phyloP scores from a whole-genome alignment of 208 protist genomes.

The Leptomonas pyrrhocoris region DNA sequence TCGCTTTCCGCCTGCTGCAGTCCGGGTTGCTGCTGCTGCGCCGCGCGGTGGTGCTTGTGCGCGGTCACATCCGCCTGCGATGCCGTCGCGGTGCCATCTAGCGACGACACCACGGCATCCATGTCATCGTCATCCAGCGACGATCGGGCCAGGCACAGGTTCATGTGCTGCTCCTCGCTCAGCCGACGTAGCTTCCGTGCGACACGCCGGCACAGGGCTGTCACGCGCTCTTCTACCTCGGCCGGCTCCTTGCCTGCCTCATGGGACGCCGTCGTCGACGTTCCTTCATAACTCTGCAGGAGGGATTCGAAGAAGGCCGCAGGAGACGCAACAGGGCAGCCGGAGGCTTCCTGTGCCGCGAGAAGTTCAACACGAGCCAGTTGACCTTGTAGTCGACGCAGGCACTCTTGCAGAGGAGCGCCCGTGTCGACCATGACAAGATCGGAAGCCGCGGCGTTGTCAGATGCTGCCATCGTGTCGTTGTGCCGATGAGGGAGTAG shows the following conservation, averaged over 20 bases:
- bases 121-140: slow-evolving; percentile 2
- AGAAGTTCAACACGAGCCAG: slow-evolving; percentile 7
- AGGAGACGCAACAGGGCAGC: not conserved
- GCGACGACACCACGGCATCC: not conserved
- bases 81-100: not conserved
- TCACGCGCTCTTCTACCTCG: not conserved
- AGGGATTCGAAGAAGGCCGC: not conserved
- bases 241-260: too few relatives aligned
- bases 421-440: slow-evolving; percentile 22
- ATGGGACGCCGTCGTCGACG: not conserved
- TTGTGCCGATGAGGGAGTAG: not conserved
- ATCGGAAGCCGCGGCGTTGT: not conserved
- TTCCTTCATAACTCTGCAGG: not conserved
- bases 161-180: slow-evolving; percentile 6
- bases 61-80: not conserved
- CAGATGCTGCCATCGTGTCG: not conserved
- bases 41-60: not conserved
- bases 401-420: slow-evolving; percentile 23
- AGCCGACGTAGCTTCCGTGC: slow-evolving; percentile 29
- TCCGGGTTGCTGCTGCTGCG: not conserved
- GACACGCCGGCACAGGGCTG: slow-evolving; percentile 16
- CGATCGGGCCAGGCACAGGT: slow-evolving; percentile 6
- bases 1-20: not conserved
- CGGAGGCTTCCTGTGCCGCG: not conserved
- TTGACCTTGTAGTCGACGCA: slow-evolving; percentile 24